Base-by-base conservation (phyloP, 2,329 filamentous ascomycete genomes). In the Phymatotrichopsis omnivora region DNA sequence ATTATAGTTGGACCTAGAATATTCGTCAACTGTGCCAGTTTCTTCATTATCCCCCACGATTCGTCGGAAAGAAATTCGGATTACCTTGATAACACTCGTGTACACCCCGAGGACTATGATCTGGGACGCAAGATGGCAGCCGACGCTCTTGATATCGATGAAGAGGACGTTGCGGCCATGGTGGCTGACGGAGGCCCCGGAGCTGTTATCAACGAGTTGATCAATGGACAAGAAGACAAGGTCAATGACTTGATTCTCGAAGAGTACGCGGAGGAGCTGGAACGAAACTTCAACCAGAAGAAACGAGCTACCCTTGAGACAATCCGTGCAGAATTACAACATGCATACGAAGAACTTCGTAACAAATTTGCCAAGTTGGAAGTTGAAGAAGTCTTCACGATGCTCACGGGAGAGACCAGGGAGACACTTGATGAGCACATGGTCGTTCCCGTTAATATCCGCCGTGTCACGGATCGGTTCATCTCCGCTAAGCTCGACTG, bases 41-140 rank as follows among this genome's bases (percentile, higher is more conserved):
- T 96, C 68, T 67, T 98, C 27, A 93, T 78, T 61, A 84, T 98
- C 49, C 79, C 83, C 42, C 95, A 85, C 60, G 87, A 95, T 55
- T 73, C 77, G n/a, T 78, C 80, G 11, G 85, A 85, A 57, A 74
- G 80, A 2, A 74, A 82, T 11, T 85, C 87, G 1, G 91, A 98
- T 61, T 93, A 93, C 47, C 72, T 98, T 20, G 91, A 98, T 65
- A 93, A 91, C 61, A 98, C 91, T 35, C 83, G 91, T 68, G 86
- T 98, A 14, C 91, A 98, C 60, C 91, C 91, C 1, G 91, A 98
- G 68, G 91, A 98, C 62, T 98, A 98, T 64, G 91, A 98, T 57
- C 80, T 98, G 51, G 91, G 86, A 37, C 84, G 89, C 57, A 98
- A 98, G 67, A 96, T 98, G 81, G 91, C 91, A 16, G 91, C 91